Evolutionary conservation across 768 basidiomycete genomes (phyloP).

Genomic region (Amanita jacksonii): DNA sequence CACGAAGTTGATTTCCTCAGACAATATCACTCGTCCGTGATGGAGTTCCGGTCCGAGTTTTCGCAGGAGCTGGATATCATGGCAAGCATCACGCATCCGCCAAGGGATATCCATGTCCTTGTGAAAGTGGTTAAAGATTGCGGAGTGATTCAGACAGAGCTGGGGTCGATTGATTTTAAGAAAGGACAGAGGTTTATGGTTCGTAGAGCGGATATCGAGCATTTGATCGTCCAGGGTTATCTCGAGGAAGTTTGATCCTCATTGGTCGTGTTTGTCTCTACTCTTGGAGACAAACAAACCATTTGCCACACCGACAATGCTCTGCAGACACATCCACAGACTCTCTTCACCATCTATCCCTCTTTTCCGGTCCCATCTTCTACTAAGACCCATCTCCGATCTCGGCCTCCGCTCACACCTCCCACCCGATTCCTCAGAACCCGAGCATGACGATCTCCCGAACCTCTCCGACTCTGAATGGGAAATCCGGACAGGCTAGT

Average conservation of each 20-base stretch:
- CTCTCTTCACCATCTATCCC: background rate
- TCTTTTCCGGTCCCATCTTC: background rate
- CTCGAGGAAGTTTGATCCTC: constrained; percentile 62
- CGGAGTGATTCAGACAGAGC: constrained; percentile 86
- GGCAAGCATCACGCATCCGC: constrained; percentile 71
- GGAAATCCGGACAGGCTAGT: constrained; percentile 64
- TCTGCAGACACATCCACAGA: constrained; percentile 12
- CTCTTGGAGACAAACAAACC: no score
- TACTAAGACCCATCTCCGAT: constrained; percentile 13
- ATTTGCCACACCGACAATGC: no score
- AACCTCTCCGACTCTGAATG: constrained; percentile 63
- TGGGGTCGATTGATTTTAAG: constrained; percentile 83
- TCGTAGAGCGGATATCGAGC: constrained; percentile 81
- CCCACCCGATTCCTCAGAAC: constrained; percentile 26
- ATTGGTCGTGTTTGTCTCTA: no score
- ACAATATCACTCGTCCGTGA: constrained; percentile 32
- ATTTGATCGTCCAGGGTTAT: constrained; percentile 89
- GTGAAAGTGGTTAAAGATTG: constrained; percentile 85
- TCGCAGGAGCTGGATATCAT: constrained; percentile 83
- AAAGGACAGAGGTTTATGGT: constrained; percentile 89
- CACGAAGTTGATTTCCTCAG: constrained; percentile 43
- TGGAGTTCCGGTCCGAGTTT: constrained; percentile 80
- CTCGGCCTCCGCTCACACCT: constrained; percentile 26
- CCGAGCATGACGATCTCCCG: constrained; percentile 15
- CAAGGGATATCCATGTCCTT: constrained; percentile 82